Conservation (phyloP, 2,329 filamentous ascomycete species). For the Aspergillus unguis region DNA sequence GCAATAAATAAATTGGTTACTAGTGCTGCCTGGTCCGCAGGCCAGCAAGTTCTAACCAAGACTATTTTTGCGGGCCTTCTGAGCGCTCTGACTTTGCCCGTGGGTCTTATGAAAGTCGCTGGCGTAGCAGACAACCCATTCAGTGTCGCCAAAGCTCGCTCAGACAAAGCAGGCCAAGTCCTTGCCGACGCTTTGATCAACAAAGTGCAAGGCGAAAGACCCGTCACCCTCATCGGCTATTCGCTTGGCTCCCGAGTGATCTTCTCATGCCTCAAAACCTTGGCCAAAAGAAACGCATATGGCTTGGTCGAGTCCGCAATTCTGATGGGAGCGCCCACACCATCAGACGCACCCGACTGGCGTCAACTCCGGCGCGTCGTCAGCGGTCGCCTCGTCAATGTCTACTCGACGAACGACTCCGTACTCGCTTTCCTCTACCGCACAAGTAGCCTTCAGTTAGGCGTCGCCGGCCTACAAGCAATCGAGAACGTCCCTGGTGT, state of each 20-base stretch:
- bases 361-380: constrained; percentile 72
- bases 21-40: constrained; percentile 76
- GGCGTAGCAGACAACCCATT: constrained; percentile 78
- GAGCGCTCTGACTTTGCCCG: constrained; percentile 65
- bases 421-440: constrained; percentile 85
- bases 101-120: constrained; percentile 64
- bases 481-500: constrained; percentile 53
- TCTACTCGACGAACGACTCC: constrained; percentile 82
- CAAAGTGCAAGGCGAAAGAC: constrained; percentile 74
- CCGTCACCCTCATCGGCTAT: constrained; percentile 77
- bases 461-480: constrained; percentile 77
- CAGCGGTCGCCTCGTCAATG: constrained; percentile 78
- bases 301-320: constrained; percentile 81
- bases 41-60: constrained; percentile 69
- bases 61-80: constrained; percentile 67
- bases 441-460: constrained; percentile 75
- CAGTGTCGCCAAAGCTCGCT: constrained; percentile 68
- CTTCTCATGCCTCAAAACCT: constrained; percentile 71
- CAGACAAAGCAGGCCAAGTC: constrained; percentile 75
- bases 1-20: constrained; percentile 74
- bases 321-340: constrained; percentile 75
- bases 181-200: constrained; percentile 81
- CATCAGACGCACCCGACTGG: constrained; percentile 71
- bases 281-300: constrained; percentile 76
- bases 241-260: constrained; percentile 79